These are phyloP conservation scores for Paraphoma sp. DNA, from an alignment of 2,329 filamentous ascomycete species.

Conservation along the genomic window DNA sequence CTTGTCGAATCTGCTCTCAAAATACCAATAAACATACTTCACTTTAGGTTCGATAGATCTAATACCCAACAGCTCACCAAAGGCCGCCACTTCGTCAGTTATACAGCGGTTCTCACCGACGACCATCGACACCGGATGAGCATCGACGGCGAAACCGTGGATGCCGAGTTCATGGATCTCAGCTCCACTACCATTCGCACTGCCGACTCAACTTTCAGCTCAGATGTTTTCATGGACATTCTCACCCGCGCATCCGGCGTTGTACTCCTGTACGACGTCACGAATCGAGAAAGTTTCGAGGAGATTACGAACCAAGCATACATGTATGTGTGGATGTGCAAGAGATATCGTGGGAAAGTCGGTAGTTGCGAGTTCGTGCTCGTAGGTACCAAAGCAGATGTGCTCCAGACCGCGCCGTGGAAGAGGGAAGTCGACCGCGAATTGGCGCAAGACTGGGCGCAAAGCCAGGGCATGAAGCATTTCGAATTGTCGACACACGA, in stretches of 20 bases:
- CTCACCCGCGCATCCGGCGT: conserved; percentile 26
- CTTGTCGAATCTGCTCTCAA: background rate
- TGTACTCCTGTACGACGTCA: conserved; percentile 40
- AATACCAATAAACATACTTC: background rate
- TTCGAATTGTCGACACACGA: conserved; percentile 25
- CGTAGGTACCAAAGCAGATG: conserved; percentile 36
- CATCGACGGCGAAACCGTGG: conserved; percentile 11
- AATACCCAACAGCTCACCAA: conserved; percentile 8
- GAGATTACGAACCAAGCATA: conserved; percentile 25
- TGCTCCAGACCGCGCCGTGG: conserved; percentile 4
- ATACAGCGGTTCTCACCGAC: conserved; percentile 8
- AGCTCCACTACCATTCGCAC: conserved; percentile 21
- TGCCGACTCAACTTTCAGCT: conserved; percentile 3
- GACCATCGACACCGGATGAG: conserved; percentile 11
- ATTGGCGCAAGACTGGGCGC: conserved; percentile 31
- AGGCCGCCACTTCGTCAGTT: conserved; percentile 9
- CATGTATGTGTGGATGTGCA: conserved; percentile 15
- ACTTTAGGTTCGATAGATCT: background rate
- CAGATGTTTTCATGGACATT: conserved; percentile 9
- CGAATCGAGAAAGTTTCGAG: conserved; percentile 25
- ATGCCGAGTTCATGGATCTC: conserved; percentile 26
- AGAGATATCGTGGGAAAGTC: background rate
- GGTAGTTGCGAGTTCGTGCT: conserved; percentile 27
- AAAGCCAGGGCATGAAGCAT: conserved; percentile 25
- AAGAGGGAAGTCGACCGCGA: conserved; percentile 21